These are phyloP conservation scores for Bacidia rubella DNA, from an alignment of 495 filamentous ascomycete genomes.

Conservation along the genomic window DNA sequence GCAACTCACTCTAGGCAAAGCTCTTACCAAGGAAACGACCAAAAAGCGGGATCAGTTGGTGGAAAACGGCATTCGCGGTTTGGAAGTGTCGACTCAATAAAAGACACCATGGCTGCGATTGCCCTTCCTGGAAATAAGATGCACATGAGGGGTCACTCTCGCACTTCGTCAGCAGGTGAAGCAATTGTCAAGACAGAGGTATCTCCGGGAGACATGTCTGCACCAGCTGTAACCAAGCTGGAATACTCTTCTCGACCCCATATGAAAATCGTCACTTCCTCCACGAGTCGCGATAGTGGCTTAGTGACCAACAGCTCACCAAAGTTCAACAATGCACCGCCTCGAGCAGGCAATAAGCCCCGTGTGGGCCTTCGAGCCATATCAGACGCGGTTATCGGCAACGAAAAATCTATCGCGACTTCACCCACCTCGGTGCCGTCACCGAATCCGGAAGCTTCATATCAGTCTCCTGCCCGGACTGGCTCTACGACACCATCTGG, in stretches of 20 bases:
- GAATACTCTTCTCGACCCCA: slow-evolving; percentile 37
- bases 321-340: slow-evolving; percentile 26
- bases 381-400: slow-evolving; percentile 62
- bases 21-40: slow-evolving; percentile 60
- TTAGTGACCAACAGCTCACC: slow-evolving; percentile 40
- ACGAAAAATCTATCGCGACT: slow-evolving; percentile 40
- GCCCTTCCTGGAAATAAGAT: slow-evolving; percentile 35
- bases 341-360: slow-evolving; percentile 34
- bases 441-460: slow-evolving; percentile 48
- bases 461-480: slow-evolving; percentile 57
- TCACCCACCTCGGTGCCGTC: slow-evolving; percentile 40
- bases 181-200: slow-evolving; percentile 18
- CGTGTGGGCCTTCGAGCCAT: slow-evolving; percentile 60
- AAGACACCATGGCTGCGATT: slow-evolving; percentile 27
- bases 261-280: slow-evolving; percentile 30
- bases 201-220: slow-evolving; percentile 21
- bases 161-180: slow-evolving; percentile 32
- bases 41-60: slow-evolving; percentile 35
- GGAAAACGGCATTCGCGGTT: slow-evolving; percentile 64
- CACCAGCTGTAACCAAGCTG: slow-evolving; percentile 48
- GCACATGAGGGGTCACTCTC: slow-evolving; percentile 44
- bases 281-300: slow-evolving; percentile 36
- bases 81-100: slow-evolving; percentile 52
- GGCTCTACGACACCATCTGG: slow-evolving; percentile 79
- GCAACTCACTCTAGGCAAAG: slow-evolving; percentile 46